These are phyloP conservation scores for Stereum hirsutum DNA, from an alignment of 1,284 basidiomycete genomes.

Conservation along the genomic window DNA sequence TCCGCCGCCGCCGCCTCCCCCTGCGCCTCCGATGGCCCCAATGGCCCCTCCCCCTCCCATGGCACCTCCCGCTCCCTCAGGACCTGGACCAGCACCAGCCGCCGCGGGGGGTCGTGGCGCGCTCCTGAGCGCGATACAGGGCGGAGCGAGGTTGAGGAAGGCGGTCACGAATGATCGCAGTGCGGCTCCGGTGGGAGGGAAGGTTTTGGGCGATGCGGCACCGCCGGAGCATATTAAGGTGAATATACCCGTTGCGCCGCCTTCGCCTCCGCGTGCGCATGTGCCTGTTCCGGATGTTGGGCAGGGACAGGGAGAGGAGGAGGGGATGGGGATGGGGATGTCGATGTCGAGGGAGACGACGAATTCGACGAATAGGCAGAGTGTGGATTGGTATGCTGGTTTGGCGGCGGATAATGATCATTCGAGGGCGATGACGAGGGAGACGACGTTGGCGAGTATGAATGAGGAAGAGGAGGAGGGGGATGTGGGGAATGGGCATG, in stretches of 20 bases:
- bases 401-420: conserved; percentile 69
- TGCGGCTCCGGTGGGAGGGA: conserved; percentile 58
- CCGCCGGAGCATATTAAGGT: conserved; percentile 67
- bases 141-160: conserved; percentile 70
- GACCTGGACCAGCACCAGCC: conserved; percentile 24
- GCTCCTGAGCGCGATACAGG: conserved; percentile 77
- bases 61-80: conserved; percentile 26
- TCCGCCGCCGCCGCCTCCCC: background rate
- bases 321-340: too few species aligned
- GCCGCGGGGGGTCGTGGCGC: conserved; percentile 53
- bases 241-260: conserved; percentile 28
- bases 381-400: conserved; percentile 87
- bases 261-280: conserved; percentile 24
- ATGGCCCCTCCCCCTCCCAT: conserved; percentile 26
- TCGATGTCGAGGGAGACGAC: conserved; percentile 14
- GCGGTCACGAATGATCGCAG: conserved; percentile 83
- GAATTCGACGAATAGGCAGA: conserved; percentile 55
- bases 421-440: conserved; percentile 20
- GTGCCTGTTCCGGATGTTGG: conserved; percentile 10
- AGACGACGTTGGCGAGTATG: conserved; percentile 41
- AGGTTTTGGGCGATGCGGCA: conserved; percentile 67
- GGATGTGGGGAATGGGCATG: conserved; percentile 12
- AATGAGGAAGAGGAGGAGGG: conserved; percentile 47
- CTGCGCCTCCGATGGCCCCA: conserved; percentile 23
- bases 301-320: conserved; percentile 10